Base-by-base conservation (phyloP, 179 eudicot genomes). In the Heliamphora pulchella region DNA sequence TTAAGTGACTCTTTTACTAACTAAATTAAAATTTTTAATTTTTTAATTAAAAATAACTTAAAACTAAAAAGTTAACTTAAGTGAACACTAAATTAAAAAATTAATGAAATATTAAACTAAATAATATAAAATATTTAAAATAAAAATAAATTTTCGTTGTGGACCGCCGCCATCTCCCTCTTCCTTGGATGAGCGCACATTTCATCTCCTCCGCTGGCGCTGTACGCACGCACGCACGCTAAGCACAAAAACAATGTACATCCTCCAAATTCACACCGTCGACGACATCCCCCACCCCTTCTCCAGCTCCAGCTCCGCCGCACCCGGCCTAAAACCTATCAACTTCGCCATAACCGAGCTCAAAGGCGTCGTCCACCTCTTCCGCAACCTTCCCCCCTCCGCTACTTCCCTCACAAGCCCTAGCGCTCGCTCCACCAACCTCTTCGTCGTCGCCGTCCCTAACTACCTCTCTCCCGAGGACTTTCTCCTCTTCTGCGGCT, bases 401-500 rank as follows among this genome's bases (percentile, higher is more conserved):
- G 41, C 86, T 41, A 14, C 79, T 67, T 9, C 89, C 20, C 81
- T 81, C 14, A 84, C 89, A 1, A 87, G 85, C 50, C 78, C 84
- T 51, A 67, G 59, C 51, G 13, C 85, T n/a, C 89, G 85, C 41
- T 89, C 97, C 18, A 87, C 88, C 44, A 78, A 76, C 48, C 84
- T 92, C 31, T 89, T 90, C 66, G 85, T 92, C 17, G 90, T 85
- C 46, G 97, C 97, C 62, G 90, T 94, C 65, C 97, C 98, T 20
- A 90, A 89, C 46, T 94, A 94, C 76, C 76, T 94, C 65, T 88
- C 97, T 11, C 71, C 87, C 11, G 82, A 86, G 59, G 97, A 92
- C 57, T 87, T 94, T 61, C 81, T 91, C 47, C 85, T 86, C 54
- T 89, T 90, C 74, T 91, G 94, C 62, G 95, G 88, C 8, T 53